Percentiles rank a stretch among this genome's conserved stretches.
Evolutionary conservation across 345 rosid species (phyloP).

Genomic region (Heritiera littoralis): DNA sequence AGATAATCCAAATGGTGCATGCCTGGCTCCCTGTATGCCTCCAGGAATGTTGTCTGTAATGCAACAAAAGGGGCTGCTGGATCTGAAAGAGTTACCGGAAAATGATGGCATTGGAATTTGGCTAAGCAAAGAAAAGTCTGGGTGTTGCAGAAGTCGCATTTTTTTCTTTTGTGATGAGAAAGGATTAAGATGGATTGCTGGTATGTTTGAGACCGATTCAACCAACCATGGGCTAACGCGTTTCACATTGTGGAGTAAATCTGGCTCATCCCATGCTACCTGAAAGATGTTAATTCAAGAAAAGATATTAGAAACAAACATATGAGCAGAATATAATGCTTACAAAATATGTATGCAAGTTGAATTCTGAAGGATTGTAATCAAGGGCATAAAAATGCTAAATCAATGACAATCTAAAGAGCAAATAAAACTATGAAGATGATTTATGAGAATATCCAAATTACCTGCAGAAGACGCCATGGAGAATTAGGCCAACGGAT

Average conservation of each 20-base stretch:
- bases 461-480: slow-evolving; percentile 92
- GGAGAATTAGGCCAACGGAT: slow-evolving; percentile 90
- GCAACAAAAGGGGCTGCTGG: slow-evolving; percentile 65
- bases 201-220: slow-evolving; percentile 78
- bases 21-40: slow-evolving; percentile 99
- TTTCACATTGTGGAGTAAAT: slow-evolving; percentile 91
- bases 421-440: background rate
- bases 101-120: slow-evolving; percentile 67
- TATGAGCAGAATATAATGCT: background rate
- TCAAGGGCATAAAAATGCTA: background rate
- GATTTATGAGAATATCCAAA: background rate
- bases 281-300: slow-evolving; percentile 31
- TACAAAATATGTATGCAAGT: background rate
- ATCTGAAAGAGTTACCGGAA: slow-evolving; percentile 57
- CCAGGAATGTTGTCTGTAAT: slow-evolving; percentile 78
- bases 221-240: slow-evolving; percentile 95
- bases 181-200: slow-evolving; percentile 68
- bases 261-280: slow-evolving; percentile 99
- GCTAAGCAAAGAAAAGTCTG: slow-evolving; percentile 53
- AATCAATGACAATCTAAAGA: background rate
- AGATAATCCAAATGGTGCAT: slow-evolving; percentile 78
- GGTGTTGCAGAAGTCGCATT: slow-evolving; percentile 61
- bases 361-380: background rate
- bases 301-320: background rate
- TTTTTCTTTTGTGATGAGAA: slow-evolving; percentile 91